A percentile compares a stretch with the other conserved stretches of the same genome.
phyloP scores from a whole-genome alignment of 768 basidiomycete genomes.

The Dictyophora rubrovolvata region DNA sequence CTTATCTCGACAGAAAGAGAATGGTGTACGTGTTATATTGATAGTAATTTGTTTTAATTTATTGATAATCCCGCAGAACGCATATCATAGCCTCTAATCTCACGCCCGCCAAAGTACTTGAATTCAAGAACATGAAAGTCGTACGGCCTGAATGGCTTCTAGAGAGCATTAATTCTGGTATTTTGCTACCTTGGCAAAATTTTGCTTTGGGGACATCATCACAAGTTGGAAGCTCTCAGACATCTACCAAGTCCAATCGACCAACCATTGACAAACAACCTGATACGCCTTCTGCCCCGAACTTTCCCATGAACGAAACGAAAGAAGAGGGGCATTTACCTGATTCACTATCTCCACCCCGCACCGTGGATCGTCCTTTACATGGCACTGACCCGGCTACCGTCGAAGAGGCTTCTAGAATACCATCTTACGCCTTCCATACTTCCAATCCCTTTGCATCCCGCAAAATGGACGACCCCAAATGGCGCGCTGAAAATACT shows the following conservation, averaged over 20 bases:
- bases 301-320: neutral
- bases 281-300: neutral
- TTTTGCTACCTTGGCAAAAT: conserved; percentile 70
- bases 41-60: neutral
- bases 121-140: conserved; percentile 87
- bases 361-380: conserved; percentile 18
- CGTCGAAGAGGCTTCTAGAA: conserved; percentile 32
- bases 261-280: neutral
- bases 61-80: conserved; percentile 38
- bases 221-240: neutral
- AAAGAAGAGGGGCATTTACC: neutral
- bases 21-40: conserved; percentile 46
- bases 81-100: conserved; percentile 89
- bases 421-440: conserved; percentile 59
- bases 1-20: conserved; percentile 74
- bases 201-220: conserved; percentile 40
- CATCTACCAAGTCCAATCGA: neutral
- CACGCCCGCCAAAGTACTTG: conserved; percentile 80
- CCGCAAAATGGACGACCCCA: conserved; percentile 71
- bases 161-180: conserved; percentile 58
- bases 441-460: conserved; percentile 63
- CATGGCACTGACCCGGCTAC: conserved; percentile 34
- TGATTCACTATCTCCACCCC: neutral
- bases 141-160: conserved; percentile 83
- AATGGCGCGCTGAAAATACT: conserved; percentile 84